A percentile compares a stretch with the other conserved stretches of the same genome.
These are phyloP conservation scores for Kokia cookei DNA, from an alignment of 441 rosid species.

Conservation along the genomic window DNA sequence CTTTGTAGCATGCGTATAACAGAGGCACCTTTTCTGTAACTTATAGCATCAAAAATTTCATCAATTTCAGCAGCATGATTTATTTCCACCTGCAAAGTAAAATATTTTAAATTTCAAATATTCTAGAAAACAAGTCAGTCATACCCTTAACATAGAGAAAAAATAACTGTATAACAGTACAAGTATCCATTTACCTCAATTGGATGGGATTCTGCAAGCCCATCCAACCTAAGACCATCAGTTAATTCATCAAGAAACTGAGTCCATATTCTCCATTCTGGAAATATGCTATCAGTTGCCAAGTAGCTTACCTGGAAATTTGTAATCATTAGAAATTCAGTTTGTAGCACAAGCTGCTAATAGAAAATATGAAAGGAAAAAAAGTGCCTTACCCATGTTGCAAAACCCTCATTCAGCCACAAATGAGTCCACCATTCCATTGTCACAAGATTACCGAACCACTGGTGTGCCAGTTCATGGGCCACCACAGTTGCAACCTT, in stretches of 20 bases:
- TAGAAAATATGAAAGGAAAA: not conserved
- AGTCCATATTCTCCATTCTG: conserved; percentile 97
- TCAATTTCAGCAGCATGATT: conserved; percentile 84
- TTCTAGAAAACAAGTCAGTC: not conserved
- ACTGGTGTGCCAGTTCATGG: conserved; percentile 97
- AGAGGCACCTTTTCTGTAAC: conserved; percentile 91
- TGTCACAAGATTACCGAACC: conserved; percentile 99
- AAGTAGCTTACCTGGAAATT: conserved; percentile 85
- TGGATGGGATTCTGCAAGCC: conserved; percentile 95
- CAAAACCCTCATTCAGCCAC: conserved; percentile 99
- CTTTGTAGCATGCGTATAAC: conserved; percentile 94
- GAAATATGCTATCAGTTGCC: conserved; percentile 84
- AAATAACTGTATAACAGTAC: not conserved
- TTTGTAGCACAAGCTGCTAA: not conserved
- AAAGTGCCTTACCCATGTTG: conserved; percentile 75
- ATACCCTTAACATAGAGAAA: not conserved
- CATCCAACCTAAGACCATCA: conserved; percentile 83
- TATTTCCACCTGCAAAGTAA: conserved; percentile 66
- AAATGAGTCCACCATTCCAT: conserved; percentile 99
- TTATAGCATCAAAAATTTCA: conserved; percentile 92
- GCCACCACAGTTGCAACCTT: conserved; percentile 92
- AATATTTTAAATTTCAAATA: not conserved
- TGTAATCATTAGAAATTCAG: conserved; percentile 3
- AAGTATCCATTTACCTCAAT: conserved; percentile 61
- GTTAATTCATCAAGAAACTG: conserved; percentile 90